phyloP scores from a whole-genome alignment of 106 monocot genomes.

The Dendrobium huoshanense region DNA sequence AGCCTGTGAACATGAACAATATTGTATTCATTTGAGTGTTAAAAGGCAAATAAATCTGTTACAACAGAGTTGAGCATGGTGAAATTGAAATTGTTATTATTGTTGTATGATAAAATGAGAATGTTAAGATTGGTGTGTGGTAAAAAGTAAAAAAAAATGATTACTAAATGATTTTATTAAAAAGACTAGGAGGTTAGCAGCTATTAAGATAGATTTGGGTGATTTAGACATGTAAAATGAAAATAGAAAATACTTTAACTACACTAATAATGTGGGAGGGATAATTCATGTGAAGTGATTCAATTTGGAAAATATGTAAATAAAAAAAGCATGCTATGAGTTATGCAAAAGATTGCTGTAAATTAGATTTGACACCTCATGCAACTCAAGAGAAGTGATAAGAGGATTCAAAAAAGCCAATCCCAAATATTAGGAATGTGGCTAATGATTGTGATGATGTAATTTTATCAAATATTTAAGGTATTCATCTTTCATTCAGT shows the following conservation, averaged over 20 bases:
- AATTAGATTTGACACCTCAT: neutral
- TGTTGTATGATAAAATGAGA: no score
- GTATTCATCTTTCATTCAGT: neutral
- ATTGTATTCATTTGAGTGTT: no score
- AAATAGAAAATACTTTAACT: neutral
- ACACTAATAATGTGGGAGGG: neutral
- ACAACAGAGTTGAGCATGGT: no score
- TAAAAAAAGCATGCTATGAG: neutral
- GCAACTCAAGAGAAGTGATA: neutral
- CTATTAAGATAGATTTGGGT: neutral
- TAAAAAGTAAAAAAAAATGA: no score
- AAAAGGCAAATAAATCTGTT: no score
- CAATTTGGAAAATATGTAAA: neutral
- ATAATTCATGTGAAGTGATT: neutral
- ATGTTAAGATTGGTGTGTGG: no score
- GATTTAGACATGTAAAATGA: neutral
- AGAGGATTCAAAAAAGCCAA: neutral
- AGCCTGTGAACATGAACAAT: no score
- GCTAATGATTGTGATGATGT: neutral
- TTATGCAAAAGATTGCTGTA: no score
- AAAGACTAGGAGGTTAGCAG: no score
- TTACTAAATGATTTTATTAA: no score
- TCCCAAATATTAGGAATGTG: neutral
- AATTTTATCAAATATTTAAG: neutral
- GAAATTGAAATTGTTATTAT: no score